Percentiles rank a stretch among this genome's conserved stretches.
These are phyloP conservation scores for Trichaptum fuscoviolaceum DNA, from an alignment of 768 basidiomycete species.

Conservation along the genomic window DNA sequence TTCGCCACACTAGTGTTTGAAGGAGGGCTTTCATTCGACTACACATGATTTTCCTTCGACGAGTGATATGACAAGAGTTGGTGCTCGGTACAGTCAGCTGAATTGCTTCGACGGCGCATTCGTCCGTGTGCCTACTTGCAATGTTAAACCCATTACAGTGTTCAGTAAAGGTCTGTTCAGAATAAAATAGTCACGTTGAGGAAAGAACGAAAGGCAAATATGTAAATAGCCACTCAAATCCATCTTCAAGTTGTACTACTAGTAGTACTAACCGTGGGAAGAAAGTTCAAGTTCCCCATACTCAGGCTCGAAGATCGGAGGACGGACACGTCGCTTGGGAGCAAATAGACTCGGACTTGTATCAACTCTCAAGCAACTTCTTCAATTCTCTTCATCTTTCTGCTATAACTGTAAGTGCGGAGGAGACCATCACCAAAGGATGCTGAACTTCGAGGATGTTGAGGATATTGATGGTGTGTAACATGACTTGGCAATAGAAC, in stretches of 20 bases:
- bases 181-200: too few species aligned
- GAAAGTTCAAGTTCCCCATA: not conserved
- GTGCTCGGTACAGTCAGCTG: too few species aligned
- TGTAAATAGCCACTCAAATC: too few species aligned
- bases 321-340: not conserved
- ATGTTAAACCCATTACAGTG: too few species aligned
- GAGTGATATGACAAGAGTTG: too few species aligned
- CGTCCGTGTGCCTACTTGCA: too few species aligned
- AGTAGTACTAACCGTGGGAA: not conserved
- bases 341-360: not conserved
- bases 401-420: not conserved
- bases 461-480: slow-evolving; percentile 90
- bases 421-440: slow-evolving; percentile 20
- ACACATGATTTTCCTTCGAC: too few species aligned
- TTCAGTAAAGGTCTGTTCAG: too few species aligned
- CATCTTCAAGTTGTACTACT: not conserved
- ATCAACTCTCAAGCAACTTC: not conserved
- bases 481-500: not conserved
- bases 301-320: not conserved
- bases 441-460: slow-evolving; percentile 92
- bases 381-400: not conserved
- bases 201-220: too few species aligned
- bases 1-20: too few species aligned
- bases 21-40: too few species aligned
- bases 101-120: too few species aligned